phyloP scores from a whole-genome alignment of 805 yeast species.

The Candida argentea region DNA sequence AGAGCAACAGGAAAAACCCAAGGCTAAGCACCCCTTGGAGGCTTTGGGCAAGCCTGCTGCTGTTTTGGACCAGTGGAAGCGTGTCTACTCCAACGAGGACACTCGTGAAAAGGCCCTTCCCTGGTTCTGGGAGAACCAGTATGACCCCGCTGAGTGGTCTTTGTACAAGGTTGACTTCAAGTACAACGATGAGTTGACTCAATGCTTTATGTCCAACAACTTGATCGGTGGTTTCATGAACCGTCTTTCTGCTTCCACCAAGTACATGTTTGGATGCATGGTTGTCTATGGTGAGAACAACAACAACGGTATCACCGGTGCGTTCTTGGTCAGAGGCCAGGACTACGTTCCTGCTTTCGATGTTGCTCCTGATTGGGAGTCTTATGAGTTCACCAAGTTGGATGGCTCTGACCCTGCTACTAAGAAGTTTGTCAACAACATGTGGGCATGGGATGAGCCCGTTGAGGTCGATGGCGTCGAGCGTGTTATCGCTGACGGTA shows the following conservation, averaged over 20 bases:
- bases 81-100: constrained; percentile 93
- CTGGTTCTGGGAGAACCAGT: constrained; percentile 93
- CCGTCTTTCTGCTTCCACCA: constrained; percentile 86
- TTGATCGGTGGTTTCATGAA: constrained; percentile 95
- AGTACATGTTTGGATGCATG: constrained; percentile 86
- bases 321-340: constrained; percentile 91
- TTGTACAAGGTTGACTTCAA: constrained; percentile 92
- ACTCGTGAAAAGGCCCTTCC: constrained; percentile 91
- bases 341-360: constrained; percentile 85
- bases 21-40: constrained; percentile 88
- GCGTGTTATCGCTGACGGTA: constrained; percentile 92
- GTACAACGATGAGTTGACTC: constrained; percentile 95
- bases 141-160: constrained; percentile 88
- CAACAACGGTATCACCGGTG: constrained; percentile 95
- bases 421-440: constrained; percentile 73
- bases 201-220: constrained; percentile 97
- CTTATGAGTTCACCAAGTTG: constrained; percentile 73
- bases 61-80: constrained; percentile 88
- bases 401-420: constrained; percentile 71
- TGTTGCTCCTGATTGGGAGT: constrained; percentile 99
- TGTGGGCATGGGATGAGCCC: constrained; percentile 99
- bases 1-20: constrained; percentile 49
- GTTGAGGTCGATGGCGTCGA: constrained; percentile 66
- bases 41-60: constrained; percentile 63
- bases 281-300: constrained; percentile 98